A percentile compares a stretch with the other conserved stretches of the same genome.
phyloP scores from a whole-genome alignment of 2,329 filamentous ascomycete species.

The Cladophialophora chaetospira region DNA sequence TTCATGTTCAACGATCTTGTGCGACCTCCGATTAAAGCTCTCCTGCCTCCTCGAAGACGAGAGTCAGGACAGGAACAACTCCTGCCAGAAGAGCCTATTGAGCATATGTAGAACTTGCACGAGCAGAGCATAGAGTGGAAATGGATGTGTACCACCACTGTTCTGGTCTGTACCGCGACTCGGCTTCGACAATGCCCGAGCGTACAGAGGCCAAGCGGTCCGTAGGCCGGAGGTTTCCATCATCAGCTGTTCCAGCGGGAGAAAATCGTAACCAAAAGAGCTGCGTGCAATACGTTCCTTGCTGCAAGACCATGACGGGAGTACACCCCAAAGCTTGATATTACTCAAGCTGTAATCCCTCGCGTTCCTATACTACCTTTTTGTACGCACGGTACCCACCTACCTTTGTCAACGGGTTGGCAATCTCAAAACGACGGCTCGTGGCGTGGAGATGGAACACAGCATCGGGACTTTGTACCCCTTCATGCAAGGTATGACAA shows the following conservation, averaged over 20 bases:
- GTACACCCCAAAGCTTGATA: not conserved
- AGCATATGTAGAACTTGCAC: conserved; percentile 55
- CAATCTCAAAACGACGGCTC: conserved; percentile 19
- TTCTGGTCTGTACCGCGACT: not conserved
- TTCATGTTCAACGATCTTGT: conserved; percentile 95
- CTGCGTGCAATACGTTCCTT: too few species aligned
- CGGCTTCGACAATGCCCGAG: not conserved
- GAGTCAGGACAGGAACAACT: conserved; percentile 46
- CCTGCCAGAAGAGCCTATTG: conserved; percentile 80
- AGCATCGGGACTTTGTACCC: conserved; percentile 7
- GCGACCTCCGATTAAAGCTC: conserved; percentile 73
- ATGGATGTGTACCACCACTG: not conserved
- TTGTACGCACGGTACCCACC: not conserved
- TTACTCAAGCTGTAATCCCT: not conserved
- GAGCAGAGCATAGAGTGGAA: not conserved
- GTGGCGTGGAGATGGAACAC: conserved; percentile 15
- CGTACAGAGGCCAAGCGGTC: too few species aligned
- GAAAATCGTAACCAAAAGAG: too few species aligned
- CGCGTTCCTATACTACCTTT: not conserved
- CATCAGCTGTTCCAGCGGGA: too few species aligned
- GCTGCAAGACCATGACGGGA: not conserved
- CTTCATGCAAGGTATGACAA: conserved; percentile 28
- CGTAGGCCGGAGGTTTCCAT: too few species aligned
- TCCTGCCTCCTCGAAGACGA: conserved; percentile 55
- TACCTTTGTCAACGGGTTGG: conserved; percentile 4